Evolutionary conservation across 2,329 filamentous ascomycete species (phyloP).

Genomic region (Keithomyces neogunnii): DNA sequence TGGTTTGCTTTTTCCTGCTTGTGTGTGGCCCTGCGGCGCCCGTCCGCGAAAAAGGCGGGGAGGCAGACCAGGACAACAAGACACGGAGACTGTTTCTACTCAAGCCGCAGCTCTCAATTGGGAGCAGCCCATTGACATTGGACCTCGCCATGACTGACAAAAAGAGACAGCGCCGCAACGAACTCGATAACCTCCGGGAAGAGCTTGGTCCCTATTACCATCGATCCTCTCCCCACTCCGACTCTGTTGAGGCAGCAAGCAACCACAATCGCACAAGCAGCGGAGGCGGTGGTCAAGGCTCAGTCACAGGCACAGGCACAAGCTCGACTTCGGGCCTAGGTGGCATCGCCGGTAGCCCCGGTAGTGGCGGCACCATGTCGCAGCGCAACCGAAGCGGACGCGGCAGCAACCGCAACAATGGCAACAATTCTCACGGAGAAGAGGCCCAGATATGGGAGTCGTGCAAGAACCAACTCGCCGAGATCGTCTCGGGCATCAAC

Average conservation of each 20-base stretch:
- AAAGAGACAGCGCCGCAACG: constrained; percentile 22
- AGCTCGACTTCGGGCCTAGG: neutral
- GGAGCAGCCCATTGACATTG: neutral
- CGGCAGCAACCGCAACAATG: constrained; percentile 35
- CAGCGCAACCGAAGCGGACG: constrained; percentile 36
- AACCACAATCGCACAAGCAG: constrained; percentile 9
- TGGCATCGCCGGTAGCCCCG: neutral
- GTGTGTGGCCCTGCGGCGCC: neutral
- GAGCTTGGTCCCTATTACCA: constrained; percentile 26
- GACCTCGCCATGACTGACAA: constrained; percentile 25
- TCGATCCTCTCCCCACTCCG: constrained; percentile 13
- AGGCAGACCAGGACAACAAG: neutral
- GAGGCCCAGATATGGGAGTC: constrained; percentile 35
- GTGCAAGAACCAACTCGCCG: constrained; percentile 29
- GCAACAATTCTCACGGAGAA: constrained; percentile 30
- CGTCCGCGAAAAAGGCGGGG: neutral
- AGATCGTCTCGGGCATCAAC: constrained; percentile 32
- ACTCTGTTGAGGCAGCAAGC: constrained; percentile 4
- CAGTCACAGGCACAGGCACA: neutral
- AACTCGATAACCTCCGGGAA: constrained; percentile 25
- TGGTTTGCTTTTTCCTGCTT: neutral
- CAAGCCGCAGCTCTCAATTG: neutral
- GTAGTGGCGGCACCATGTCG: constrained; percentile 23
- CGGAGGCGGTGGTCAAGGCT: constrained; percentile 9
- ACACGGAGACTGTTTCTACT: neutral